A percentile compares a stretch with the other conserved stretches of the same genome.
Evolutionary conservation across 768 basidiomycete species (phyloP).

Genomic region (Ramaria sp.): DNA sequence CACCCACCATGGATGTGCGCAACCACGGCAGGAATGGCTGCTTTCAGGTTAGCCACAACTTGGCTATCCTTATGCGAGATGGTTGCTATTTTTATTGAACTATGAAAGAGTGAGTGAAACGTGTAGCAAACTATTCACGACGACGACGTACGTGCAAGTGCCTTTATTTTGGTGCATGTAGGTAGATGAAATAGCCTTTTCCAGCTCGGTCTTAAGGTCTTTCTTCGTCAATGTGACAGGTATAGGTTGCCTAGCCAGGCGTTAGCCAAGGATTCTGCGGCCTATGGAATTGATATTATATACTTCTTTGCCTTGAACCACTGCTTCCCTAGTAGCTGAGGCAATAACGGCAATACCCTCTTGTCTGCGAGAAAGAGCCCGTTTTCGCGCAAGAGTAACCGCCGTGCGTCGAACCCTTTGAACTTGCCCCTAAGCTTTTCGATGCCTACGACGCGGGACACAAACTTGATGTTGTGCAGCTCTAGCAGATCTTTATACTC

Average conservation of each 20-base stretch:
- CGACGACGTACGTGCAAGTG: conserved; percentile 72
- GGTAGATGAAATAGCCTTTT: conserved; percentile 85
- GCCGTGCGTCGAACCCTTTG: conserved; percentile 71
- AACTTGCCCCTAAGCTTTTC: conserved; percentile 92
- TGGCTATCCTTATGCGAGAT: conserved; percentile 65
- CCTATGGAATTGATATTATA: conserved; percentile 18
- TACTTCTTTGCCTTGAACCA: conserved; percentile 97
- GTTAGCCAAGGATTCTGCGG: conserved; percentile 8
- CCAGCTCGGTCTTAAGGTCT: conserved; percentile 86
- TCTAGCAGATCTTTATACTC: conserved; percentile 92
- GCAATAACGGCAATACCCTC: conserved; percentile 76
- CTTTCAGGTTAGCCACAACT: conserved; percentile 66
- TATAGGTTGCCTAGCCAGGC: conserved; percentile 68
- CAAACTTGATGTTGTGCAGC: conserved; percentile 71
- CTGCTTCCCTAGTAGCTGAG: conserved; percentile 74
- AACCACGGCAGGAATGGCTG: conserved; percentile 66
- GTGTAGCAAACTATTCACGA: not conserved
- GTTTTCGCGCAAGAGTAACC: conserved; percentile 78
- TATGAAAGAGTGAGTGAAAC: conserved; percentile 19
- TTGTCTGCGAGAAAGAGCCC: conserved; percentile 93
- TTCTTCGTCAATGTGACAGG: conserved; percentile 85
- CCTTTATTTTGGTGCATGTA: conserved; percentile 95
- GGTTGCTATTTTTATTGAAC: conserved; percentile 76
- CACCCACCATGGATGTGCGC: conserved; percentile 68
- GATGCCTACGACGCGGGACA: conserved; percentile 84